These are phyloP conservation scores for Neofusicoccum ribis DNA, from an alignment of 2,329 filamentous ascomycete species.

Conservation along the genomic window DNA sequence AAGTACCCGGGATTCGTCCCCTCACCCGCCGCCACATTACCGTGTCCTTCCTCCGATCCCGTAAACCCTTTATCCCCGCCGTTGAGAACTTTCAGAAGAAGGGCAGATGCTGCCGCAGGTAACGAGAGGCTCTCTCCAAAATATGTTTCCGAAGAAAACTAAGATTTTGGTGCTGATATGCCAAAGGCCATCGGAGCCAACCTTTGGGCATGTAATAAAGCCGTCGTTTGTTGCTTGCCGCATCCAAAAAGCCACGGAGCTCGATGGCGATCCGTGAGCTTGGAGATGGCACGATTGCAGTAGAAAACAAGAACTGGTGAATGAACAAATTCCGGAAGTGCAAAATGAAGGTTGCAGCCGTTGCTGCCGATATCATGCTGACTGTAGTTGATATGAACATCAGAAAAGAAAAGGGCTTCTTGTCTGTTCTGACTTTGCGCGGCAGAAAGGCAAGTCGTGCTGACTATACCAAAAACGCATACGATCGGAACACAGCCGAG, in stretches of 20 bases:
- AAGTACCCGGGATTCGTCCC: conserved; percentile 1
- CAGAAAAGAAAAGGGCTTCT: background rate
- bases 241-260: conserved; percentile 13
- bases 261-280: conserved; percentile 6
- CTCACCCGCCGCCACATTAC: conserved; percentile 19
- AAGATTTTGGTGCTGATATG: conserved; percentile 16
- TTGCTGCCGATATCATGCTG: conserved; percentile 11
- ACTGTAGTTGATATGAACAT: conserved; percentile 16
- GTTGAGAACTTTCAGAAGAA: background rate
- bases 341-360: conserved; percentile 14
- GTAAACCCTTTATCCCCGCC: background rate
- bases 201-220: background rate
- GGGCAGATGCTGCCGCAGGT: background rate
- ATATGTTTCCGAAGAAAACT: conserved; percentile 18
- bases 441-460: conserved; percentile 14
- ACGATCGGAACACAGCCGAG: conserved; percentile 15
- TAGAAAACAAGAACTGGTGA: conserved; percentile 14
- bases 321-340: conserved; percentile 4
- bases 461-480: conserved; percentile 19
- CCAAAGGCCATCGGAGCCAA: conserved; percentile 14
- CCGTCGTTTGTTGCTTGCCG: conserved; percentile 11
- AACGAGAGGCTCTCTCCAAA: background rate
- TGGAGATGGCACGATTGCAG: conserved; percentile 16
- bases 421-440: conserved; percentile 7
- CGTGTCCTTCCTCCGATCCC: background rate